phyloP scores from a whole-genome alignment of 495 filamentous ascomycete genomes.

The Cercophora scortea region DNA sequence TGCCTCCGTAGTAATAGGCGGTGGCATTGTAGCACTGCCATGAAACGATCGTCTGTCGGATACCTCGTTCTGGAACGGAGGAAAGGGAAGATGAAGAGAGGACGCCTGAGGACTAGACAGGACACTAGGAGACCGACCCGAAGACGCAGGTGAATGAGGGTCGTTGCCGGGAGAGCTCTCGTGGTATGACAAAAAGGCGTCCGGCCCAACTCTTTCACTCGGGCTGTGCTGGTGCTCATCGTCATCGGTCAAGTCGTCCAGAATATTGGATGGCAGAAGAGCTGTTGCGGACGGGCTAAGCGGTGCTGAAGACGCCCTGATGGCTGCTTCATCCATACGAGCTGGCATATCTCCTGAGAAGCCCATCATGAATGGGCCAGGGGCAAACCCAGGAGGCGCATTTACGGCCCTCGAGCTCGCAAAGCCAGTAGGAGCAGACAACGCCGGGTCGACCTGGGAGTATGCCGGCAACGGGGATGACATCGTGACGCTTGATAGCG shows the following conservation, averaged over 20 bases:
- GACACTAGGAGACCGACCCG: slow-evolving; percentile 53
- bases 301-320: slow-evolving; percentile 48
- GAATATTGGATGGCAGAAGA: slow-evolving; percentile 71
- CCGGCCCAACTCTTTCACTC: slow-evolving; percentile 28
- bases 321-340: slow-evolving; percentile 35
- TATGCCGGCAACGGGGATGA: slow-evolving; percentile 32
- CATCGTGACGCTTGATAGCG: slow-evolving; percentile 38
- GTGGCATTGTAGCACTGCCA: slow-evolving; percentile 7
- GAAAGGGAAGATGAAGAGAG: slow-evolving; percentile 47
- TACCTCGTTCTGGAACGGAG: slow-evolving; percentile 31
- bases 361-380: slow-evolving; percentile 46
- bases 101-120: slow-evolving; percentile 62
- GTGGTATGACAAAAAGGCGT: slow-evolving; percentile 19
- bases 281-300: slow-evolving; percentile 77
- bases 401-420: slow-evolving; percentile 30
- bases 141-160: slow-evolving; percentile 66
- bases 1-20: slow-evolving; percentile 10
- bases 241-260: slow-evolving; percentile 63
- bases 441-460: slow-evolving; percentile 29
- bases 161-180: slow-evolving; percentile 39
- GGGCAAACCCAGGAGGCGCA: slow-evolving; percentile 40
- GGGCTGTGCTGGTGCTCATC: slow-evolving; percentile 37
- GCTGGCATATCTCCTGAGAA: slow-evolving; percentile 27
- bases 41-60: slow-evolving; percentile 30
- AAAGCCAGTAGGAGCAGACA: slow-evolving; percentile 24